A percentile compares a stretch with the other conserved stretches of the same genome.
These are phyloP conservation scores for Camelina neglecta DNA, from an alignment of 345 rosid genomes.

Conservation along the genomic window DNA sequence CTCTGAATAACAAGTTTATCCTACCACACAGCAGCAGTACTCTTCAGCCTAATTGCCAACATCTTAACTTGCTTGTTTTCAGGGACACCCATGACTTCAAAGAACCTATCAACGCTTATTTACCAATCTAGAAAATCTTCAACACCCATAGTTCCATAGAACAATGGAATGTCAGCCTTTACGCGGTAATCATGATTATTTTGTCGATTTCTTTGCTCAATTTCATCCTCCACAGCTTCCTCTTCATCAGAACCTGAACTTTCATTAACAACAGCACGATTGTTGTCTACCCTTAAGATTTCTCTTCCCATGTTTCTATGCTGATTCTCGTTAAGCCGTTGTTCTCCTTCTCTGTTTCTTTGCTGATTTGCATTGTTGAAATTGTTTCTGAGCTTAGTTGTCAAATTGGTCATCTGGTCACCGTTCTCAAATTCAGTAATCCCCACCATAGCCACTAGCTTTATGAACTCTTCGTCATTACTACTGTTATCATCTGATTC, in stretches of 20 bases:
- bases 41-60: neutral
- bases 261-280: too few relatives aligned
- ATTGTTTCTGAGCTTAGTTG: neutral
- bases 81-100: too few relatives aligned
- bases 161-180: neutral
- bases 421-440: too few relatives aligned
- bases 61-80: too few relatives aligned
- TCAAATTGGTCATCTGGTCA: neutral
- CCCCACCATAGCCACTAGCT: too few relatives aligned
- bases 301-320: accelerated
- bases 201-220: too few relatives aligned
- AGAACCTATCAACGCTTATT: too few relatives aligned
- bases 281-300: too few relatives aligned
- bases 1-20: neutral
- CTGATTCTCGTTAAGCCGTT: neutral
- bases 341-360: neutral
- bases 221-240: too few relatives aligned
- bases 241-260: too few relatives aligned
- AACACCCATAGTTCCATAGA: neutral
- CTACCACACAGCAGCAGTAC: neutral
- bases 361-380: neutral
- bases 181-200: neutral
- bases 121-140: neutral
- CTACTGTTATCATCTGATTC: too few relatives aligned
- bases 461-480: too few relatives aligned